phyloP scores from a whole-genome alignment of 2,329 filamentous ascomycete species.

The Helicocarpus griseus region DNA sequence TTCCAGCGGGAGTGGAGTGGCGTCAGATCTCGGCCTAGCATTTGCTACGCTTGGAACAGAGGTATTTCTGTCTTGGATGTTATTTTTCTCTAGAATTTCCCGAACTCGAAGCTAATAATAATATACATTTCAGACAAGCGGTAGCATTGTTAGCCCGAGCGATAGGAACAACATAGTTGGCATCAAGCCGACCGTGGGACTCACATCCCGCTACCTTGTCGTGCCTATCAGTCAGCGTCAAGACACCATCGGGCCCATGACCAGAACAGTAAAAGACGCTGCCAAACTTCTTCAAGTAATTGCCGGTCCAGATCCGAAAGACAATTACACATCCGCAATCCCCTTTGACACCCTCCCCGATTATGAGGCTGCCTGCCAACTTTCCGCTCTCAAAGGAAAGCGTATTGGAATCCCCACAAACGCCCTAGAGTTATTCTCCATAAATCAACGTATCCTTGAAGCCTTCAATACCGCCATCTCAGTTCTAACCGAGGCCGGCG shows the following conservation, averaged over 20 bases:
- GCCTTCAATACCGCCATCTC: conserved; percentile 49
- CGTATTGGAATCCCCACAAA: conserved; percentile 58
- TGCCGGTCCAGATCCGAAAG: conserved; percentile 41
- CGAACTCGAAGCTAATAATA: neutral
- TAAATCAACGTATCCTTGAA: conserved; percentile 30
- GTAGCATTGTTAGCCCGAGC: conserved; percentile 1
- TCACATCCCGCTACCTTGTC: conserved; percentile 50
- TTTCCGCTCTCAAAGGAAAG: conserved; percentile 44
- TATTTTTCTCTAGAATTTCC: neutral
- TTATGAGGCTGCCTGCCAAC: conserved; percentile 51
- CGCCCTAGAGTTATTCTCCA: conserved; percentile 31
- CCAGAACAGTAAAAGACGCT: conserved; percentile 49
- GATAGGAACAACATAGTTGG: conserved; percentile 53
- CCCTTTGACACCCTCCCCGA: conserved; percentile 47
- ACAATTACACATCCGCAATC: conserved; percentile 51
- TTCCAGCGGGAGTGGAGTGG: conserved; percentile 53
- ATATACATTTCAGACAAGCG: conserved; percentile 1
- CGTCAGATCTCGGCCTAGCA: conserved; percentile 49
- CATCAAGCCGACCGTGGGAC: conserved; percentile 57
- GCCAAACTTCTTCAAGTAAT: conserved; percentile 51
- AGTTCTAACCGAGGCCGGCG: conserved; percentile 46
- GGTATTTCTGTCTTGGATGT: conserved; percentile 14
- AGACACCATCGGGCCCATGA: conserved; percentile 49
- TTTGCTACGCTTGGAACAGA: conserved; percentile 53
- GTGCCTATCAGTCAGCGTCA: conserved; percentile 54